Evolutionary conservation across 306 rosid genomes (phyloP).

Genomic region (Spatholobus suberectus): DNA sequence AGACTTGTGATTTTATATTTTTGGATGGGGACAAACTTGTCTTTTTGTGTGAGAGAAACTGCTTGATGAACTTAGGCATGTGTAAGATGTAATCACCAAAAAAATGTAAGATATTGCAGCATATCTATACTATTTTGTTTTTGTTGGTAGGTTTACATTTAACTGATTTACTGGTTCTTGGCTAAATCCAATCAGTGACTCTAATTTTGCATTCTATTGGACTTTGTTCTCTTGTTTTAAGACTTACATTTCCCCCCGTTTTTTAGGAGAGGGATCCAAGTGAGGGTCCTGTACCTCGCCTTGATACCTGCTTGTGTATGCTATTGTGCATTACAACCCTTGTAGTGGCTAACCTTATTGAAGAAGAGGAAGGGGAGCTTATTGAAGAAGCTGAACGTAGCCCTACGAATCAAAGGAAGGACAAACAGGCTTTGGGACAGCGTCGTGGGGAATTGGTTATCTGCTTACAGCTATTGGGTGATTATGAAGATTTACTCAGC

Average conservation of each 20-base stretch:
- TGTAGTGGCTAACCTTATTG: slow-evolving; percentile 76
- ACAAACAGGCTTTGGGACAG: slow-evolving; percentile 65
- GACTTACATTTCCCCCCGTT: not conserved
- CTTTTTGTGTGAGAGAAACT: not conserved
- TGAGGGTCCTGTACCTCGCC: slow-evolving; percentile 98
- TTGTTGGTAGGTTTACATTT: slow-evolving; percentile 30
- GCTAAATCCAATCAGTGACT: not conserved
- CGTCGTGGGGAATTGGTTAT: slow-evolving; percentile 76
- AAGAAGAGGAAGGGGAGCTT: slow-evolving; percentile 92
- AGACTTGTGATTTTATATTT: slow-evolving; percentile 8
- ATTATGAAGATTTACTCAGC: slow-evolving; percentile 68
- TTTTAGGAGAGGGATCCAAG: slow-evolving; percentile 90
- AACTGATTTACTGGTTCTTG: not conserved
- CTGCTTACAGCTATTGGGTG: slow-evolving; percentile 86
- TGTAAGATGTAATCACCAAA: not conserved
- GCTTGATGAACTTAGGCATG: not conserved
- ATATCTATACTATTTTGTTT: slow-evolving; percentile 20
- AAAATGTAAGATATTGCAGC: not conserved
- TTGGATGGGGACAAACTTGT: not conserved
- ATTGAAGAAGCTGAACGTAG: slow-evolving; percentile 69
- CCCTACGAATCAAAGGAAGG: slow-evolving; percentile 67
- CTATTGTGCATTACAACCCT: slow-evolving; percentile 82
- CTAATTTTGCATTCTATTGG: slow-evolving; percentile 37
- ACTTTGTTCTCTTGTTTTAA: slow-evolving; percentile 24
- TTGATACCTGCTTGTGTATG: slow-evolving; percentile 94